These are phyloP conservation scores for Clarireedia monteithiana DNA, from an alignment of 2,329 filamentous ascomycete genomes.

Conservation along the genomic window DNA sequence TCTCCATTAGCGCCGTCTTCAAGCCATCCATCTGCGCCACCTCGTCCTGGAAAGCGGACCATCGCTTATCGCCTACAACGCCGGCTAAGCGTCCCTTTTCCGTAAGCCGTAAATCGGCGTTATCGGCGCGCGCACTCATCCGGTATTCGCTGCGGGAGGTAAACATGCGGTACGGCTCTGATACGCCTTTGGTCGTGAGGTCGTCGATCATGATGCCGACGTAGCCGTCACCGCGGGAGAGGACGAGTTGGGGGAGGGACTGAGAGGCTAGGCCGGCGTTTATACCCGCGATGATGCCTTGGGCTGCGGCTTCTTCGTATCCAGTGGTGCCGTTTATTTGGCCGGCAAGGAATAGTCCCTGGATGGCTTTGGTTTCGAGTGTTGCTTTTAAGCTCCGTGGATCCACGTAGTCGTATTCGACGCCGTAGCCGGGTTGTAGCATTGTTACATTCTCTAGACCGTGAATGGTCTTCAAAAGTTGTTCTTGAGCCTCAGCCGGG, in stretches of 20 bases:
- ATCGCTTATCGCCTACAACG: slow-evolving; percentile 71
- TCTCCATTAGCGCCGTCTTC: slow-evolving; percentile 48
- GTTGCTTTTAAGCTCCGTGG: slow-evolving; percentile 81
- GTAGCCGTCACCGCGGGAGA: slow-evolving; percentile 83
- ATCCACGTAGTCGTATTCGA: slow-evolving; percentile 98
- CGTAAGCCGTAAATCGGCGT: slow-evolving; percentile 84
- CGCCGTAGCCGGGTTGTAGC: slow-evolving; percentile 92
- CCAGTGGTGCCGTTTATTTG: slow-evolving; percentile 98
- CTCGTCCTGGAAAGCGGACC: slow-evolving; percentile 61
- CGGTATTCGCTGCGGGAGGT: slow-evolving; percentile 93
- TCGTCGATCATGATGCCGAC: slow-evolving; percentile 99
- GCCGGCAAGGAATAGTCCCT: slow-evolving; percentile 82
- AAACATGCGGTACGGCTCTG: slow-evolving; percentile 97
- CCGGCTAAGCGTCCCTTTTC: slow-evolving; percentile 68
- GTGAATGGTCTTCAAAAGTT: slow-evolving; percentile 76
- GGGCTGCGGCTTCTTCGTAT: slow-evolving; percentile 93
- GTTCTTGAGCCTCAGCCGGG: slow-evolving; percentile 76
- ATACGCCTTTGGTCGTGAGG: slow-evolving; percentile 91
- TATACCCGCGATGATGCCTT: slow-evolving; percentile 86
- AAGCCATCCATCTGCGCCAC: slow-evolving; percentile 61
- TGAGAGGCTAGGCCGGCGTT: slow-evolving; percentile 82
- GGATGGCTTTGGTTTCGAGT: slow-evolving; percentile 87
- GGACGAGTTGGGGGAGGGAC: slow-evolving; percentile 53
- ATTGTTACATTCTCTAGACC: slow-evolving; percentile 85
- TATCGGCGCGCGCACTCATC: slow-evolving; percentile 86